phyloP scores from a whole-genome alignment of 495 filamentous ascomycete species.

The Daldinia grandis region DNA sequence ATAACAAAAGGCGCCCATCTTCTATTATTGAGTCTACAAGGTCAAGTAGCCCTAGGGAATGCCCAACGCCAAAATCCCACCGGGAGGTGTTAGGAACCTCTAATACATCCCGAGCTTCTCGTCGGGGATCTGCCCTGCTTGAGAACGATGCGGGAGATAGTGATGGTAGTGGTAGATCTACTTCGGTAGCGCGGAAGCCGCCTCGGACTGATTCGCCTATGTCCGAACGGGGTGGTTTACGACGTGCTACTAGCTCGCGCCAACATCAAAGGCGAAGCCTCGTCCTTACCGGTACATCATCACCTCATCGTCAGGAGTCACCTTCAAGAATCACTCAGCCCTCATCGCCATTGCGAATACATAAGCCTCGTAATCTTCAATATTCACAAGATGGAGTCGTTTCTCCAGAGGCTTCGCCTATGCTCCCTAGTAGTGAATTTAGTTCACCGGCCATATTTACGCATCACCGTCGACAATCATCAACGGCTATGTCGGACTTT shows the following conservation, averaged over 20 bases:
- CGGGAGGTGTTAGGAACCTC: constrained; percentile 70
- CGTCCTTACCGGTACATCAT: constrained; percentile 75
- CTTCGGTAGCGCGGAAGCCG: constrained; percentile 70
- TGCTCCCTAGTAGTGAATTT: constrained; percentile 81
- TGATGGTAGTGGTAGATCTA: constrained; percentile 86
- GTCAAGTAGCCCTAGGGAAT: constrained; percentile 91
- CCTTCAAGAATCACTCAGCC: constrained; percentile 77
- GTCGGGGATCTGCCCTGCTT: constrained; percentile 74
- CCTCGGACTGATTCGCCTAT: constrained; percentile 87
- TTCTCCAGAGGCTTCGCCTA: constrained; percentile 89
- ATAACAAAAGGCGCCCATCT: constrained; percentile 51
- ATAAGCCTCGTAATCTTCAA: constrained; percentile 79
- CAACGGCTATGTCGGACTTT: constrained; percentile 77
- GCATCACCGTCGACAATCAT: constrained; percentile 93
- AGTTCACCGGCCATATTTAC: constrained; percentile 68
- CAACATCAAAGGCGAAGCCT: constrained; percentile 86
- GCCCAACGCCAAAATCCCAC: constrained; percentile 88
- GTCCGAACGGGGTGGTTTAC: constrained; percentile 79
- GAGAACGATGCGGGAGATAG: constrained; percentile 84
- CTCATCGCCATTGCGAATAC: constrained; percentile 85
- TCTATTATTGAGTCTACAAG: constrained; percentile 65
- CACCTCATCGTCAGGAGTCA: constrained; percentile 84
- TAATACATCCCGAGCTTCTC: constrained; percentile 68
- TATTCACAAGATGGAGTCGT: constrained; percentile 76
- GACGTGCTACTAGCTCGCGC: constrained; percentile 70